Conservation (phyloP, 257 asterid species). For the Solanum bulbocastanum region DNA sequence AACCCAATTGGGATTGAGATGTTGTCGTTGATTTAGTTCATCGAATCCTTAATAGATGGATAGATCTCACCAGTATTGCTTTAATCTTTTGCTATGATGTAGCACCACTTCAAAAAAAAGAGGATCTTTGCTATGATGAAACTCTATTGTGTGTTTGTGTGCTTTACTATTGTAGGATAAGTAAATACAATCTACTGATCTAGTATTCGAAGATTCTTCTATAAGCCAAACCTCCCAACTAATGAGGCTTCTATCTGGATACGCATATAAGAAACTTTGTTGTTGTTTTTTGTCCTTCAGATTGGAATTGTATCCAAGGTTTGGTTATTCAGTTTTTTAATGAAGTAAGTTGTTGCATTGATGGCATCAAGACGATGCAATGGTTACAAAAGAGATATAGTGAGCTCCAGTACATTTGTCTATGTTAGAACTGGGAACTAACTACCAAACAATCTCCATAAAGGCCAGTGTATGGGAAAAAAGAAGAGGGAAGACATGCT, state of each 20-base stretch:
- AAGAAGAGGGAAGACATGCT: neutral
- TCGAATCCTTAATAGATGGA: neutral
- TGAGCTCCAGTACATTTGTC: neutral
- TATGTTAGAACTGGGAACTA: neutral
- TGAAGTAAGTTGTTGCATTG: neutral
- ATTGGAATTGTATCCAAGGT: neutral
- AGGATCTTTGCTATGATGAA: neutral
- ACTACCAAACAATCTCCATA: neutral
- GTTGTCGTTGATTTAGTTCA: neutral
- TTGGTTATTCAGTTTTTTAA: neutral
- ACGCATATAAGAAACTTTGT: neutral
- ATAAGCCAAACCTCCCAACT: neutral
- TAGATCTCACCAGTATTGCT: neutral
- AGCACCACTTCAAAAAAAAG: neutral
- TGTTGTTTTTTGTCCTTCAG: neutral
- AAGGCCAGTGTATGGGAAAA: neutral
- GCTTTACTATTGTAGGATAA: neutral
- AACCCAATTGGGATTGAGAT: neutral
- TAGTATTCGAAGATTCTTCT: neutral
- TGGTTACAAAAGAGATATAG: neutral
- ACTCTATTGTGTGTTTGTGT: neutral
- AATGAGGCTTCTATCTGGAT: neutral
- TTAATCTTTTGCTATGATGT: neutral
- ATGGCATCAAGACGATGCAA: neutral
- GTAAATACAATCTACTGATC: neutral